Percentiles rank a stretch among this genome's conserved stretches.
Evolutionary conservation across 495 filamentous ascomycete species (phyloP).

Genomic region (Talaromyces ruber): DNA sequence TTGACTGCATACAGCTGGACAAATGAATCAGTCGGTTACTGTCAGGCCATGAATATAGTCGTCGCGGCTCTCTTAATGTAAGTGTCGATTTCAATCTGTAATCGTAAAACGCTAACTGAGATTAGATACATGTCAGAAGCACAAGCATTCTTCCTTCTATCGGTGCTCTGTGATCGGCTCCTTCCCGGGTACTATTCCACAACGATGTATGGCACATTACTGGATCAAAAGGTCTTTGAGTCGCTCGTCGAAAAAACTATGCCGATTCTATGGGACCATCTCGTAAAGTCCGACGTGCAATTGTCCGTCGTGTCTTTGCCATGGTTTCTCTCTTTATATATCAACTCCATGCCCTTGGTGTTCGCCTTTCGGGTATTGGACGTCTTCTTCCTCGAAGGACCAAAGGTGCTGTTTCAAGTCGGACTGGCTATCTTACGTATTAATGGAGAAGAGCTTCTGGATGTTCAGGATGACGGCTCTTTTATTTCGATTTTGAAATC

Average conservation of each 20-base stretch:
- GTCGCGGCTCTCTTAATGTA: slow-evolving; percentile 89
- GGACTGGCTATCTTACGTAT: slow-evolving; percentile 93
- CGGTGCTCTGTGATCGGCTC: slow-evolving; percentile 83
- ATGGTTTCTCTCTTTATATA: slow-evolving; percentile 96
- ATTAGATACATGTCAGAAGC: slow-evolving; percentile 87
- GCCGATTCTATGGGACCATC: slow-evolving; percentile 96
- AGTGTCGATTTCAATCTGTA: slow-evolving; percentile 9
- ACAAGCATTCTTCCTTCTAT: slow-evolving; percentile 93
- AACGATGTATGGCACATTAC: slow-evolving; percentile 96
- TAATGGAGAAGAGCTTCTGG: slow-evolving; percentile 94
- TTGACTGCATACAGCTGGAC: slow-evolving; percentile 96
- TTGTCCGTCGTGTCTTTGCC: slow-evolving; percentile 97
- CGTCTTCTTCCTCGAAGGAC: slow-evolving; percentile 96
- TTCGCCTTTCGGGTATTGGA: slow-evolving; percentile 95
- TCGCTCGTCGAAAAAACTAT: slow-evolving; percentile 96
- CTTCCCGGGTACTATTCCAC: slow-evolving; percentile 95
- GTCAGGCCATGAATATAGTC: slow-evolving; percentile 99
- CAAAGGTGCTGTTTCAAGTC: slow-evolving; percentile 95
- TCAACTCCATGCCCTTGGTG: slow-evolving; percentile 97
- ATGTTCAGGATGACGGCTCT: slow-evolving; percentile 88
- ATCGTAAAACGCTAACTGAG: neutral
- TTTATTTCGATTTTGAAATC: slow-evolving; percentile 94
- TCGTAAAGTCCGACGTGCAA: slow-evolving; percentile 90
- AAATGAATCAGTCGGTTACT: slow-evolving; percentile 91
- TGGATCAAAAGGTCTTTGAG: slow-evolving; percentile 96